Evolutionary conservation across 2,329 filamentous ascomycete genomes (phyloP), one percentile per base, ranked within the genome.

Genomic region (Cladosporium sp.): DNA sequence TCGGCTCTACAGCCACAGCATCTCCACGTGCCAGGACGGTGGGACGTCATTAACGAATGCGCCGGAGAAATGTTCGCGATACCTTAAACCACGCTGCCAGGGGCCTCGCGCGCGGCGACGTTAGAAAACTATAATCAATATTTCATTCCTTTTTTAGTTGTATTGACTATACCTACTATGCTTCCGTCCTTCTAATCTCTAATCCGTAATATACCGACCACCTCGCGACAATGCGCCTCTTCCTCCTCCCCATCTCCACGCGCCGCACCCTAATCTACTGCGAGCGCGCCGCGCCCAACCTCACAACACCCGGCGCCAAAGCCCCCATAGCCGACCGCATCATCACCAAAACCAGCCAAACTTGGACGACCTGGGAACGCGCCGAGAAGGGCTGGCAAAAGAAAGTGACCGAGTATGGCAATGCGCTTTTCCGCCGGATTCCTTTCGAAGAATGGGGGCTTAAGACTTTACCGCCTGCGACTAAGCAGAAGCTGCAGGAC

Each of bases 371-470:
- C 58, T 97, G 93, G 92, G 94, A 97, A 74, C 85, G 88, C 71
- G 88, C 87, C 64, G 66, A 71, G 8, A 69, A 68, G 22, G 70
- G 70, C n/a, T 97, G 94, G 94, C 91, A 97, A 78, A 91, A 88
- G 70, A 85, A 85, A 65, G 81, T 97, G 19, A 93, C 94, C 53
- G 80, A 83, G 59, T 95, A 93, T 73, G 94, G 94, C 57, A 97
- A 99, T 75, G 79, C 85, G 49, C 85, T 90, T 15, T 83, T 99
- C 60, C 86, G 90, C 66, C 85, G 90, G 61, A 96, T 99, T 67
- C 90, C 94, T 2, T 97, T 90, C 72, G 90, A 97, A 75, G 94
- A 99, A 86, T 99, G 94, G 94, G 91, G 90, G 0, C 80, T 99
- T 64, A 97, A 97, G 77, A 96, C 91, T 35, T 87, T 99, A 53